Evolutionary conservation across 108 stramenopile species (phyloP), one percentile per base, ranked within the genome.

Genomic region (Phaeodactylum tricornutum): DNA sequence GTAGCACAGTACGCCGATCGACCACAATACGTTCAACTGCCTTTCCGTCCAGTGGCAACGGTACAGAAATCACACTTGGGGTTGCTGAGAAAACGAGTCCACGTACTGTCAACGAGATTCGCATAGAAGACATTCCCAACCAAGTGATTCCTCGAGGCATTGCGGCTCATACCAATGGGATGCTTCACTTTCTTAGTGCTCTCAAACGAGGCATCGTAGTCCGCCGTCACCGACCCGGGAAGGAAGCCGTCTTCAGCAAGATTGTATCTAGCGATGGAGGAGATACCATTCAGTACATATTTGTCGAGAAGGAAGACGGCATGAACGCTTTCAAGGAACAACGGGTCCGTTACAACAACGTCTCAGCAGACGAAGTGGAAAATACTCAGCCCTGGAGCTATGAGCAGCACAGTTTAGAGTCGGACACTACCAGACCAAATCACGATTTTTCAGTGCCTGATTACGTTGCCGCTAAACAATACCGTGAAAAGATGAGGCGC

Each of bases 141-240:
- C 78, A 67, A 28, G 48, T 55, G 5, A 71, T 82, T 34, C 75
- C 81, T 39, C 57, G 75, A 46, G 72, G 75, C 11, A 67, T 73
- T 51, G 82, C 78, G 29, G 82, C 80, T 36, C 54, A 81, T 55
- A 69, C 73, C 9, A 75, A 84, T 67, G 90, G 81, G 4, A 64
- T 92, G 57, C 62, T 58, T 9, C 63, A 66, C 25, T 93, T 93
- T 47, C 66, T 88, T 20, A 66, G 65, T 39, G 91, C 91, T 9
- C 44, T 93, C 38, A 69, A 79, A 27, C 47, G 75, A 43, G 91
- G 91, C 7, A 77, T 93, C 36, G 84, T 93, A 27, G 65, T 93
- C 17, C 62, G 86, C 14, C 62, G 81, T 4, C 91, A 93, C 61
- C 75, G 79, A 44, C 70, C 87, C 15, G 62, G 57, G 19, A 58